These are phyloP conservation scores for Amoebophrya sp. DNA, from an alignment of 169 alveolate genomes.

Conservation along the genomic window DNA sequence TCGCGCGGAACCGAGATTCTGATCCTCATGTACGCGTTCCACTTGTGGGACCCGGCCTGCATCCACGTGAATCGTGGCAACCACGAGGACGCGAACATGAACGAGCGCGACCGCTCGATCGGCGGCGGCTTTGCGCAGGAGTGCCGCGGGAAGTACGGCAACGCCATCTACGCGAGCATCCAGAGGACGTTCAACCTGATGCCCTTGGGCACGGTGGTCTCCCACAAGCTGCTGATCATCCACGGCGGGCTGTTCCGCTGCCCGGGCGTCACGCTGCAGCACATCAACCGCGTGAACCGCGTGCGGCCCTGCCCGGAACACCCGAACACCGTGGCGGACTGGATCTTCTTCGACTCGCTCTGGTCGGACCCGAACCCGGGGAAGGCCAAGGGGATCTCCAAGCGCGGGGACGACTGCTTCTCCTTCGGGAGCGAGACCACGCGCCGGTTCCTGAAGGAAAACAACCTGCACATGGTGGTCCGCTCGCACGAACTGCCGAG, in stretches of 20 bases:
- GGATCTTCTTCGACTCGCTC: conserved; percentile 57
- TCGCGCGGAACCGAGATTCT: conserved; percentile 53
- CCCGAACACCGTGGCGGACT: conserved; percentile 48
- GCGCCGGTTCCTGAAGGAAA: conserved; percentile 46
- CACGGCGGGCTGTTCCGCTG: conserved; percentile 69
- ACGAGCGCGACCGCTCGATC: conserved; percentile 42
- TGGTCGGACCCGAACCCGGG: conserved; percentile 68
- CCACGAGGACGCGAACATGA: conserved; percentile 67
- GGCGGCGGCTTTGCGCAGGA: conserved; percentile 55
- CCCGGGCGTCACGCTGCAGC: conserved; percentile 53
- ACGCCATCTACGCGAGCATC: conserved; percentile 51
- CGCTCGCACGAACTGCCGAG: conserved; percentile 64
- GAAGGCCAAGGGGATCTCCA: conserved; percentile 47
- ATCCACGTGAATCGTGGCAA: conserved; percentile 65
- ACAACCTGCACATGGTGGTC: conserved; percentile 52
- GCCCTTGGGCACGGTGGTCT: conserved; percentile 54
- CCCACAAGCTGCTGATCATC: conserved; percentile 51
- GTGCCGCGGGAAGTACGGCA: conserved; percentile 56
- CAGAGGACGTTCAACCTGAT: conserved; percentile 54
- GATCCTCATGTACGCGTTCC: conserved; percentile 50
- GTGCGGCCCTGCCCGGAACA: conserved; percentile 53
- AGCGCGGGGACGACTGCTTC: conserved; percentile 60
- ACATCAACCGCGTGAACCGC: conserved; percentile 50
- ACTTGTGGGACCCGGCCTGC: conserved; percentile 49
- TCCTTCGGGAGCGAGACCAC: conserved; percentile 66